Percentiles rank a stretch among this genome's conserved stretches.
These are phyloP conservation scores for Trichophyton mentagrophytes DNA, from an alignment of 2,329 filamentous ascomycete genomes.

Conservation along the genomic window DNA sequence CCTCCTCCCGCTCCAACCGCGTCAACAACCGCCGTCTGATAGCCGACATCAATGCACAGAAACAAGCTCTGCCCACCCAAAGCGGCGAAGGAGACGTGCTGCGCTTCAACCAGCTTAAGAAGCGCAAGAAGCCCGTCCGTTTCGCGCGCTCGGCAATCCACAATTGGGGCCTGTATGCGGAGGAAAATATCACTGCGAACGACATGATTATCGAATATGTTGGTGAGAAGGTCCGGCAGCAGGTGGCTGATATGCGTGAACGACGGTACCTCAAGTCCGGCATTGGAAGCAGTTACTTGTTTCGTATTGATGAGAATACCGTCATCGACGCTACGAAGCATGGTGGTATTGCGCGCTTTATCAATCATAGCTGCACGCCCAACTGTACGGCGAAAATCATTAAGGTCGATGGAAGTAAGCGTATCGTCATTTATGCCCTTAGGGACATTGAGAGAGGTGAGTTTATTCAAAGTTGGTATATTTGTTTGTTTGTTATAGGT, in stretches of 20 bases:
- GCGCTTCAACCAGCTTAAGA: conserved; percentile 97
- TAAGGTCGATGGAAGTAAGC: conserved; percentile 92
- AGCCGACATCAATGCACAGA: conserved; percentile 89
- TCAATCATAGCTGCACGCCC: conserved; percentile 94
- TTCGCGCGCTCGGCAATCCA: conserved; percentile 97
- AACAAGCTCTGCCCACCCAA: conserved; percentile 57
- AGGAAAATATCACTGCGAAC: conserved; percentile 92
- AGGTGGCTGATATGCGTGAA: conserved; percentile 93
- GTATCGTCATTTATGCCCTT: conserved; percentile 96
- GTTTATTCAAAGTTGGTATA: conserved; percentile 40
- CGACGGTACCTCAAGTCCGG: conserved; percentile 86
- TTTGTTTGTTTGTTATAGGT: background rate
- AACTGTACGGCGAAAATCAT: conserved; percentile 99
- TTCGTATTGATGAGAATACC: conserved; percentile 94
- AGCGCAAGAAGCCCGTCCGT: conserved; percentile 97
- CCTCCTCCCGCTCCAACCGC: conserved; percentile 84
- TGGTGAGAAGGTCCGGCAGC: conserved; percentile 90
- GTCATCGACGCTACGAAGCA: conserved; percentile 98
- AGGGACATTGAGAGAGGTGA: conserved; percentile 78
- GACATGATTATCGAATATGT: conserved; percentile 99
- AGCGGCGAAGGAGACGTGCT: conserved; percentile 77
- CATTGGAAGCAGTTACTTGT: conserved; percentile 93
- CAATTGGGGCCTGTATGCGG: conserved; percentile 95
- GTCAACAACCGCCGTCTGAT: conserved; percentile 91
- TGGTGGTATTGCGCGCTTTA: conserved; percentile 93